phyloP scores from a whole-genome alignment of 345 rosid genomes.

The Arabidopsis thaliana region DNA sequence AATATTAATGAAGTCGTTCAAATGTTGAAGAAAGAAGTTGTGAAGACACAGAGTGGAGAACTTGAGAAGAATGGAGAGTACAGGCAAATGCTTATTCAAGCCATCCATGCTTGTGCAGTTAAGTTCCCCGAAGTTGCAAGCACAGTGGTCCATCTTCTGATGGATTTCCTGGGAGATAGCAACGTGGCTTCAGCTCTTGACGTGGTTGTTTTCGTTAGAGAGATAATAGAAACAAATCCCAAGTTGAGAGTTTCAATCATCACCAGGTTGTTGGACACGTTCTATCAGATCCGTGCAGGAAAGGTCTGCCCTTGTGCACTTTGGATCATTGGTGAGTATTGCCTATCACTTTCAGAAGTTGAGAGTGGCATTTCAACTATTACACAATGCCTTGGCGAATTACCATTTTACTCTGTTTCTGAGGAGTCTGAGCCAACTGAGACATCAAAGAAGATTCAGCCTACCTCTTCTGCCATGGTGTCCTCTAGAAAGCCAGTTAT shows the following conservation, averaged over 20 bases:
- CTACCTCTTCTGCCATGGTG: constrained; percentile 51
- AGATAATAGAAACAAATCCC: constrained; percentile 80
- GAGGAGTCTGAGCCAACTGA: constrained; percentile 75
- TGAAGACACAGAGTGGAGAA: constrained; percentile 83
- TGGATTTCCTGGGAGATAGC: constrained; percentile 88
- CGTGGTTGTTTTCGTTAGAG: constrained; percentile 79
- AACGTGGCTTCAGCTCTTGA: constrained; percentile 87
- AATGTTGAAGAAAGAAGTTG: constrained; percentile 83
- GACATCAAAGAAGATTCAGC: constrained; percentile 59
- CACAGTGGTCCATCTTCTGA: constrained; percentile 83
- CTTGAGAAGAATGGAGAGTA: constrained; percentile 88
- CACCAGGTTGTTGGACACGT: constrained; percentile 77
- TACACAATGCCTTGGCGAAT: constrained; percentile 87
- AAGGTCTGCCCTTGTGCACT: constrained; percentile 83
- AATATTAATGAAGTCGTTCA: constrained; percentile 77
- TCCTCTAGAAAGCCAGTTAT: constrained; percentile 85
- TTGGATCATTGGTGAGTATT: constrained; percentile 89
- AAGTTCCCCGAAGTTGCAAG: constrained; percentile 93
- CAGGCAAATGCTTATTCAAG: constrained; percentile 89
- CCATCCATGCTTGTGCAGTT: constrained; percentile 82
- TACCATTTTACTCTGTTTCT: constrained; percentile 66
- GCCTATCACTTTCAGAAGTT: constrained; percentile 81
- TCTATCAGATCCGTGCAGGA: constrained; percentile 84
- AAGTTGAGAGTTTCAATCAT: constrained; percentile 79
- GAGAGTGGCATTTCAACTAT: constrained; percentile 74